Evolutionary conservation across 768 basidiomycete genomes (phyloP).

Genomic region (Pisolithus marmoratus): DNA sequence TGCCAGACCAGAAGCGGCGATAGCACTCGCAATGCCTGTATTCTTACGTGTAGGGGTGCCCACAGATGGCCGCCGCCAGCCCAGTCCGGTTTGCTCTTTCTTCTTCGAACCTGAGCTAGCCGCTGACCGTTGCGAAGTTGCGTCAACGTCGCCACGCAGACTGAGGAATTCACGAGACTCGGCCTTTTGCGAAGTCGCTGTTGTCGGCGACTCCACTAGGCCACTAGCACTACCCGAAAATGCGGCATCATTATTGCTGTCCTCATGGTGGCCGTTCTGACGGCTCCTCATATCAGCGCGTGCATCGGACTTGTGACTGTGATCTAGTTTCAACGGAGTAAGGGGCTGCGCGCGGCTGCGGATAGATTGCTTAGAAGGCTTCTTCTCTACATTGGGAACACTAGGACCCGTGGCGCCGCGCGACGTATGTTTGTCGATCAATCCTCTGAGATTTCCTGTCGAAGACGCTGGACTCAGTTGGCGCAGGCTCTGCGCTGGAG

Average conservation of each 20-base stretch:
- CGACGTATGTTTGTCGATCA: constrained; percentile 16
- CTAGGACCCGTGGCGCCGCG: constrained; percentile 4
- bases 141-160: constrained; percentile 17
- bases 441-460: constrained; percentile 24
- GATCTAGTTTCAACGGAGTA: constrained; percentile 22
- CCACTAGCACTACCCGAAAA: background rate
- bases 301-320: constrained; percentile 1
- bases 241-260: background rate
- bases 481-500: constrained; percentile 8
- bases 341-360: constrained; percentile 23
- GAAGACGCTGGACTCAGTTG: constrained; percentile 28
- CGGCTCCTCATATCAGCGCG: constrained; percentile 7
- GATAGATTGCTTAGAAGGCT: constrained; percentile 21
- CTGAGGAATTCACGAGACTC: constrained; percentile 16
- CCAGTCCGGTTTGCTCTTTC: constrained; percentile 5
- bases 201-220: constrained; percentile 20
- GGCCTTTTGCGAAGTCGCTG: constrained; percentile 3
- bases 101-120: constrained; percentile 23
- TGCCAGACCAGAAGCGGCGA: constrained; percentile 60
- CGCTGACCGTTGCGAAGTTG: constrained; percentile 19
- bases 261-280: constrained; percentile 19
- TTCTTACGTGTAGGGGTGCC: constrained; percentile 29
- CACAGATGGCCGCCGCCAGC: constrained; percentile 10
- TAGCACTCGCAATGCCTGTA: constrained; percentile 58
- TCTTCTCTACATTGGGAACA: constrained; percentile 7